phyloP scores from a whole-genome alignment of 176 grass and related monocot genomes.

The Triticum dicoccoides region DNA sequence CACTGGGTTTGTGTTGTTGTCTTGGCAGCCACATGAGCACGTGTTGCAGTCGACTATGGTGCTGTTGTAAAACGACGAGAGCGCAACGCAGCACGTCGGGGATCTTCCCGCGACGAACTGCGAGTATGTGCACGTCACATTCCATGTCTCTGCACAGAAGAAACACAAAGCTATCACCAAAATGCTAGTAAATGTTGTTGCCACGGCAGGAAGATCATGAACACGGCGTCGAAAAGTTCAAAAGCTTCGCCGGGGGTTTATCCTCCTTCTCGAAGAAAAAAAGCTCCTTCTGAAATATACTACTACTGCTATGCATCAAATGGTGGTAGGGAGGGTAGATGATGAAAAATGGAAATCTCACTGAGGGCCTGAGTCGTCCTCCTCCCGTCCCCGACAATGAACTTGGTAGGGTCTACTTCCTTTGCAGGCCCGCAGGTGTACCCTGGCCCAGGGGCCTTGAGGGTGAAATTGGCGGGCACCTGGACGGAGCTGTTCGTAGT shows the following conservation, averaged over 20 bases:
- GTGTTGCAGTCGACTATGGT: slow-evolving; percentile 70
- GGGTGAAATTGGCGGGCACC: slow-evolving; percentile 50
- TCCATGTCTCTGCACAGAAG: slow-evolving; percentile 69
- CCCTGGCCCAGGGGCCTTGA: slow-evolving; percentile 55
- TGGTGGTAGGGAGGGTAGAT: not conserved
- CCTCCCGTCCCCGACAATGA: slow-evolving; percentile 57
- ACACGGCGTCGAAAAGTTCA: not conserved
- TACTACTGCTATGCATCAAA: not conserved
- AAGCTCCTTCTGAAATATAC: not conserved
- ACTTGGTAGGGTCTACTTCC: slow-evolving; percentile 54
- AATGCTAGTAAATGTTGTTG: not conserved
- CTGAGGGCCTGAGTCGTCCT: slow-evolving; percentile 64
- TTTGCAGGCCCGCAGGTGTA: slow-evolving; percentile 71
- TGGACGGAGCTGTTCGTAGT: slow-evolving; percentile 55
- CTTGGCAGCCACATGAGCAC: slow-evolving; percentile 80
- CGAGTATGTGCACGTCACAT: slow-evolving; percentile 77
- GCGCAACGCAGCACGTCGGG: slow-evolving; percentile 71
- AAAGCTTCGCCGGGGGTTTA: not conserved
- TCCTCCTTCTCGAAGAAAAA: too few relatives aligned
- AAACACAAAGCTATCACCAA: not conserved
- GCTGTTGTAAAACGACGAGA: slow-evolving; percentile 85
- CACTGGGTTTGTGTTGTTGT: slow-evolving; percentile 55
- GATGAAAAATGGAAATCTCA: slow-evolving; percentile 29
- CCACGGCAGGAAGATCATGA: not conserved
- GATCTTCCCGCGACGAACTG: slow-evolving; percentile 56